Percentiles rank a stretch among this genome's conserved stretches.
Conservation (phyloP, 352 stramenopile genomes). For the Globisporangium emineosum region DNA sequence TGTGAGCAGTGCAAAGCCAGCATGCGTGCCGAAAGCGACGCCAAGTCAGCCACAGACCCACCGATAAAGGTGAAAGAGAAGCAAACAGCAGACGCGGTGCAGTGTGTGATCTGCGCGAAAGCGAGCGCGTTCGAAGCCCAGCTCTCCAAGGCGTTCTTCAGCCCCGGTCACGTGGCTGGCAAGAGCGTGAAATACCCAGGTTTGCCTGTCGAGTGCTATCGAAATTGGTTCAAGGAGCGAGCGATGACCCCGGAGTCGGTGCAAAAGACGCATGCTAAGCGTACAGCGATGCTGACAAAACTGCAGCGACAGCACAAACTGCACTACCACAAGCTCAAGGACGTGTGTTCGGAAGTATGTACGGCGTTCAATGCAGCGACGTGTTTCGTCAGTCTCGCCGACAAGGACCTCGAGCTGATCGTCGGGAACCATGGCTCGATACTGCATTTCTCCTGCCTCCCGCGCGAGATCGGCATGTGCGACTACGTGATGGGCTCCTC, state of each 20-base stretch:
- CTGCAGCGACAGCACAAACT: slow-evolving; percentile 25
- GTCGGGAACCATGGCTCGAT: slow-evolving; percentile 22
- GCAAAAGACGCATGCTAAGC: slow-evolving; percentile 16
- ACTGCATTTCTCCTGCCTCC: slow-evolving; percentile 27
- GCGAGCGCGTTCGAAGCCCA: slow-evolving; percentile 17
- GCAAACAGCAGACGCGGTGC: not conserved
- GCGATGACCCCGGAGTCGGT: slow-evolving; percentile 2
- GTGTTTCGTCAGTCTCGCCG: slow-evolving; percentile 22
- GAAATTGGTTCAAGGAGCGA: slow-evolving; percentile 22
- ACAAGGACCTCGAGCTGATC: slow-evolving; percentile 23
- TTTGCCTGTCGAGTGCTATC: slow-evolving; percentile 18
- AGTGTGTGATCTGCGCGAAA: slow-evolving; percentile 22
- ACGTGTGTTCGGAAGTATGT: slow-evolving; percentile 14
- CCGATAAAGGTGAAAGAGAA: not conserved
- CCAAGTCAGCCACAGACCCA: not conserved
- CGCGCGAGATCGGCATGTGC: slow-evolving; percentile 30
- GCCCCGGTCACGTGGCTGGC: slow-evolving; percentile 8
- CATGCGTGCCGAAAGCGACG: not conserved
- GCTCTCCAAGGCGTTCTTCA: slow-evolving; percentile 23
- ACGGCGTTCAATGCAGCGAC: slow-evolving; percentile 2
- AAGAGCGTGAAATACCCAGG: slow-evolving; percentile 22
- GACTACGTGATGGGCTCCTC: slow-evolving; percentile 20
- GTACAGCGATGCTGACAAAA: slow-evolving; percentile 16
- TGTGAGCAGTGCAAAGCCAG: slow-evolving; percentile 11
- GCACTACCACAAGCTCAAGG: slow-evolving; percentile 23